These are phyloP conservation scores for Cercospora zeina DNA, from an alignment of 2,329 filamentous ascomycete genomes.

Conservation along the genomic window DNA sequence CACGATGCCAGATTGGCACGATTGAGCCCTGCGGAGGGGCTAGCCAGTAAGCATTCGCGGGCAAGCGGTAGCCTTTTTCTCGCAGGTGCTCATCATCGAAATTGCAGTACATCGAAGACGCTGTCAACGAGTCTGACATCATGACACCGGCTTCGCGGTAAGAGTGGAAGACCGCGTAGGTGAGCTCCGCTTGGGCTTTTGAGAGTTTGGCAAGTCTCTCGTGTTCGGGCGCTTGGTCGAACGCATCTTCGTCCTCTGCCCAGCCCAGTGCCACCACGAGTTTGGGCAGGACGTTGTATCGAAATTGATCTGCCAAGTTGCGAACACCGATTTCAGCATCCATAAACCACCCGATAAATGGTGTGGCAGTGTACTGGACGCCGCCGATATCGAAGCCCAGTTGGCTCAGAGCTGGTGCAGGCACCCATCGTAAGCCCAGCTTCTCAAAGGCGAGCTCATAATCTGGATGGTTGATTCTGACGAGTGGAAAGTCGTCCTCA, in stretches of 20 bases:
- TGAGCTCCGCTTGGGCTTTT: constrained; percentile 16
- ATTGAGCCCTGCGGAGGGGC: constrained; percentile 17
- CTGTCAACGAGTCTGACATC: constrained; percentile 17
- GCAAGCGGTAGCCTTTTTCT: constrained; percentile 9
- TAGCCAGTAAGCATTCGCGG: constrained; percentile 18
- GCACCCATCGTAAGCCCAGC: constrained; percentile 18
- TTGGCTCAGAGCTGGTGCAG: constrained; percentile 17
- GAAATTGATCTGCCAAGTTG: constrained; percentile 9
- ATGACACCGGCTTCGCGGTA: constrained; percentile 9
- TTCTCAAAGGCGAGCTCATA: constrained; percentile 12
- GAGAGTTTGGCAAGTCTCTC: constrained; percentile 11
- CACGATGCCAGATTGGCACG: constrained; percentile 19
- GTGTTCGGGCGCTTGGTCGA: constrained; percentile 16
- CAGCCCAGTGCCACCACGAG: constrained; percentile 12
- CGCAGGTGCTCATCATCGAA: constrained; percentile 17
- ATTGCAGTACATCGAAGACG: constrained; percentile 15
- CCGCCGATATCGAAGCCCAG: constrained; percentile 21
- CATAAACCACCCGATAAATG: constrained; percentile 24
- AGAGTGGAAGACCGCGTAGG: constrained; percentile 17
- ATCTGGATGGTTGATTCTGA: constrained; percentile 12
- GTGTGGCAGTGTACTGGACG: constrained; percentile 20
- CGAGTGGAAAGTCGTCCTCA: constrained; percentile 16
- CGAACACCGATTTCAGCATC: constrained; percentile 21
- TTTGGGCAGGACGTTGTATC: constrained; percentile 16
- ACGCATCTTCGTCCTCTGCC: constrained; percentile 1